Conservation (phyloP, 1,284 basidiomycete species). For the Somion occarium region DNA sequence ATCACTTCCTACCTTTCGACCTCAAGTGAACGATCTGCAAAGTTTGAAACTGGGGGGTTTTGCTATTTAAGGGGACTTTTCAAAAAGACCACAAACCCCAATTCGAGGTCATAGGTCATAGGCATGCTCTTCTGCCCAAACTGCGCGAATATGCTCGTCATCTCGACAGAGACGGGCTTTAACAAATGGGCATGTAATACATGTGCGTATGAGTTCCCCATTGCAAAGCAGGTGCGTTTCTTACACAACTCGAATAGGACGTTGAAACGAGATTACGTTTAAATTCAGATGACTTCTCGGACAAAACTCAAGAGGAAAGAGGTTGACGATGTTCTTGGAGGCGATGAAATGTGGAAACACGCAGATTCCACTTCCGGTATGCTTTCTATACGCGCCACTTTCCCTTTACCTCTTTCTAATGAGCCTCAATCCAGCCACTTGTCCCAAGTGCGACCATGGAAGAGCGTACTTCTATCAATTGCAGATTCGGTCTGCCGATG, state of each 20-base stretch:
- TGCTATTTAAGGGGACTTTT: too few relatives aligned
- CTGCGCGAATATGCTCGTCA: slow-evolving; percentile 88
- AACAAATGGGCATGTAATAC: slow-evolving; percentile 93
- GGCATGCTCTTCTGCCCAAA: slow-evolving; percentile 92
- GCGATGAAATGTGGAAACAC: slow-evolving; percentile 92
- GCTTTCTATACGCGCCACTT: slow-evolving; percentile 20
- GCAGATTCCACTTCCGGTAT: slow-evolving; percentile 84
- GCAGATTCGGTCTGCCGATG: slow-evolving; percentile 94
- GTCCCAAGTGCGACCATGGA: slow-evolving; percentile 87
- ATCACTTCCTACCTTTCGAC: too few relatives aligned
- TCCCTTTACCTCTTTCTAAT: not conserved
- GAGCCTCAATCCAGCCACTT: slow-evolving; percentile 47
- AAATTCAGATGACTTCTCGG: slow-evolving; percentile 76
- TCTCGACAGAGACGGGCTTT: slow-evolving; percentile 67
- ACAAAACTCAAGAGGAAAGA: slow-evolving; percentile 81
- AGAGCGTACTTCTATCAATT: slow-evolving; percentile 94
- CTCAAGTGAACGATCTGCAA: too few relatives aligned
- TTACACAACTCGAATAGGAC: slow-evolving; percentile 5
- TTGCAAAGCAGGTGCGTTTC: slow-evolving; percentile 51
- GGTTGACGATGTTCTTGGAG: slow-evolving; percentile 92
- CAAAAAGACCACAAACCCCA: too few relatives aligned
- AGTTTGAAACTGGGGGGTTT: too few relatives aligned
- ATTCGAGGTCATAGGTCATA: too few relatives aligned
- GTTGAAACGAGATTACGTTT: slow-evolving; percentile 6
- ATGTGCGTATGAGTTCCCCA: slow-evolving; percentile 82